These are phyloP conservation scores for Chytridiales sp. DNA, from an alignment of 371 early-diverging fungal genomes.

Conservation along the genomic window DNA sequence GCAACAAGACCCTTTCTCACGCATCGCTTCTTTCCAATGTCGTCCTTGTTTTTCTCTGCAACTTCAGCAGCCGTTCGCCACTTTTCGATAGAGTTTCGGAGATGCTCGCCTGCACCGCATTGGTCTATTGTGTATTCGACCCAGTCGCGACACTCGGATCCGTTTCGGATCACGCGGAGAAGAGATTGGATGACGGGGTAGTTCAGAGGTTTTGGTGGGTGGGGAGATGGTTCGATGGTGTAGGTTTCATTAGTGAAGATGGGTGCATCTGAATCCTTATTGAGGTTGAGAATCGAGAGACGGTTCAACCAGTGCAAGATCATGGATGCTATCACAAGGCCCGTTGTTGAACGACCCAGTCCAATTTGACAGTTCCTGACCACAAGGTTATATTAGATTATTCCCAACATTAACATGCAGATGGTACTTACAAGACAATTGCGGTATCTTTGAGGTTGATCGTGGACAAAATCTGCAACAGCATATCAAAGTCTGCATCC, in stretches of 20 bases:
- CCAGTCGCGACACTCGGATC: slow-evolving; percentile 58
- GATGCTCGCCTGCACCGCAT: slow-evolving; percentile 54
- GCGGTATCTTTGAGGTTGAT: slow-evolving; percentile 30
- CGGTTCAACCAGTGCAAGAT: slow-evolving; percentile 53
- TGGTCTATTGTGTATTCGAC: slow-evolving; percentile 63
- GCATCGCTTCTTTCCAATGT: not conserved
- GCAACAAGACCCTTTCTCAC: slow-evolving; percentile 31
- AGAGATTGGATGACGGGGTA: slow-evolving; percentile 68
- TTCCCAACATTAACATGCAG: not conserved
- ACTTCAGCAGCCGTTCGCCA: slow-evolving; percentile 55
- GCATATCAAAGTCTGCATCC: slow-evolving; percentile 59
- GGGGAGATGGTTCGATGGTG: too few species aligned
- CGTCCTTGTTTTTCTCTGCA: slow-evolving; percentile 31
- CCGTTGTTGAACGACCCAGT: slow-evolving; percentile 62
- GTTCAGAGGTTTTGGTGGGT: slow-evolving; percentile 36
- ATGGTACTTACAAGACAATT: slow-evolving; percentile 53
- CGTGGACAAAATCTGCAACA: slow-evolving; percentile 39
- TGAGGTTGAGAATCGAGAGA: not conserved
- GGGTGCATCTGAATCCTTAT: not conserved
- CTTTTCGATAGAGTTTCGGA: slow-evolving; percentile 59
- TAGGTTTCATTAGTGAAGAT: not conserved
- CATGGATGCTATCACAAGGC: slow-evolving; percentile 53
- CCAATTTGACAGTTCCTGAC: slow-evolving; percentile 70
- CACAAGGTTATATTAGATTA: slow-evolving; percentile 8
- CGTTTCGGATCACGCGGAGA: slow-evolving; percentile 63